Percentiles rank a stretch among this genome's conserved stretches.
phyloP scores from a whole-genome alignment of 371 early-diverging fungal genomes.

The Entomophthora muscae region DNA sequence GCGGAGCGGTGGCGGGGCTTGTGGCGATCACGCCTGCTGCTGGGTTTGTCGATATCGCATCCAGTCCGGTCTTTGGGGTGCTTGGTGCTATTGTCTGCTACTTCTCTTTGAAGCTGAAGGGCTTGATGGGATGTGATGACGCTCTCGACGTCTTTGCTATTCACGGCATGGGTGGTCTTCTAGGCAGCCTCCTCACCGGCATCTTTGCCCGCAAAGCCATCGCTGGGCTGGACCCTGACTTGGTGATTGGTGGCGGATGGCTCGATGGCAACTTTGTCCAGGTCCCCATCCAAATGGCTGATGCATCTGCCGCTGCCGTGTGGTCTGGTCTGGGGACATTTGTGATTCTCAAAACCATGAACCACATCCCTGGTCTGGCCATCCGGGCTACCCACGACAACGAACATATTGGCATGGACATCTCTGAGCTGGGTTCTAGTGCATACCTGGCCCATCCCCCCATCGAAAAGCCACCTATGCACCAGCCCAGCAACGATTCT shows the following conservation, averaged over 20 bases:
- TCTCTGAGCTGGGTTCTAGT: slow-evolving; percentile 58
- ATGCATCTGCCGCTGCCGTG: slow-evolving; percentile 44
- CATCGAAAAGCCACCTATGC: no score
- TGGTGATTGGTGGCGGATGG: slow-evolving; percentile 55
- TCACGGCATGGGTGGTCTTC: slow-evolving; percentile 73
- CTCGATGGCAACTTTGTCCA: slow-evolving; percentile 67
- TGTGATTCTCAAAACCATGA: slow-evolving; percentile 52
- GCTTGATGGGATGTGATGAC: slow-evolving; percentile 69
- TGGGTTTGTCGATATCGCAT: slow-evolving; percentile 71
- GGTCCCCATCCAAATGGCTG: slow-evolving; percentile 60
- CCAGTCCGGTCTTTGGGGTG: slow-evolving; percentile 63
- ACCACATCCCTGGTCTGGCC: slow-evolving; percentile 53
- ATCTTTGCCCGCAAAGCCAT: slow-evolving; percentile 65
- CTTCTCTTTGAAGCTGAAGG: slow-evolving; percentile 56
- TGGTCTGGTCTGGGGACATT: slow-evolving; percentile 66
- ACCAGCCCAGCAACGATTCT: no score
- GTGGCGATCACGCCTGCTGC: slow-evolving; percentile 85
- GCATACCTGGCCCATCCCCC: no score
- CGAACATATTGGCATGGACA: slow-evolving; percentile 55
- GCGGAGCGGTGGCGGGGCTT: slow-evolving; percentile 82
- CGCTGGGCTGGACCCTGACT: slow-evolving; percentile 50
- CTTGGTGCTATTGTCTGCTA: slow-evolving; percentile 54
- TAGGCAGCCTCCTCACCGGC: slow-evolving; percentile 74
- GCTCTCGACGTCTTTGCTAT: slow-evolving; percentile 72
- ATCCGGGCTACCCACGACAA: slow-evolving; percentile 51